Evolutionary conservation across 305 asterid genomes (phyloP), one percentile per base, ranked within the genome.

Genomic region (Plantago coronopus): DNA sequence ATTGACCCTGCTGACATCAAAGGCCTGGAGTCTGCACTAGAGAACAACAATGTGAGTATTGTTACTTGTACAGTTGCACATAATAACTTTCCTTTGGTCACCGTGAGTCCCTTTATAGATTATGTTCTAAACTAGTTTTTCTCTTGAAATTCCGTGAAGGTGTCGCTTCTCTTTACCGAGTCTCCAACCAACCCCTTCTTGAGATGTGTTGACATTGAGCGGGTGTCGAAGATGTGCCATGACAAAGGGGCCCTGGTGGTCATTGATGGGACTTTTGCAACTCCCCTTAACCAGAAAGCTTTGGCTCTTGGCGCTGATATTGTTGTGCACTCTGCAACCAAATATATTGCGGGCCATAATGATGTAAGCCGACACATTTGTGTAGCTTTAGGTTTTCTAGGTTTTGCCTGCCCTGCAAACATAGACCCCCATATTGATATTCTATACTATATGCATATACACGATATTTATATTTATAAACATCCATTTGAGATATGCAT

Each of bases 141-240:
- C 0, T 34, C 9, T 10, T 57, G 10, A 62, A 31, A 48, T 67
- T 72, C 70, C 57, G 34, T 87, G 68, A 82, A 93, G 99, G 97
- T 89, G 61, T 47, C 84, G 44, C 89, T 93, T 67, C 89, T 83
- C 83, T 93, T 89, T 62, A 89, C 97, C 0, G 99, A 93, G 81
- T 93, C 99, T 54, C 99, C 99, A 48, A 93, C 99, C 0, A 93
- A 93, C 72, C 97, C 99, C 63, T 89, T 93, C 73, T 70, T 93
- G 80, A 85, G 99, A 76, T 89, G 97, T 72, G 99, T 93, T 68
- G 95, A 93, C 80, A 82, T 93, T 80, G 91, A 89, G 83, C 72
- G 81, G 66, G 94, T 87, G 63, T 81, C 99, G 0, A 93, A 82
- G 85, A 89, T 89, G 61, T 93, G 99, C 76, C 99, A 87, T 73